These are phyloP conservation scores for Bryopsis sp. DNA, from an alignment of 139 green algal species.

Conservation along the genomic window DNA sequence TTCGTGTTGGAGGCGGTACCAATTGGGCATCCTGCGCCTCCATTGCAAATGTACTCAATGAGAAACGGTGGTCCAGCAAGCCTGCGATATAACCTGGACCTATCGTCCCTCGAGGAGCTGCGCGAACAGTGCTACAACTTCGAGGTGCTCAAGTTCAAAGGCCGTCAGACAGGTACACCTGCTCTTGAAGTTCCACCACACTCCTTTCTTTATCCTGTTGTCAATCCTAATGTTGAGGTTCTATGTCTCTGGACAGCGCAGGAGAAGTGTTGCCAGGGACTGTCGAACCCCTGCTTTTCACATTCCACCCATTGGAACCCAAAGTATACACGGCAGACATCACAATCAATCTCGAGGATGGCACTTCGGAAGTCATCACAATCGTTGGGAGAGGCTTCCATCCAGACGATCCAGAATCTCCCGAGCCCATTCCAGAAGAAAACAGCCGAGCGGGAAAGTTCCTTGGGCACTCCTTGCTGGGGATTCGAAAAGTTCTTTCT, in stretches of 20 bases:
- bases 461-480: no score
- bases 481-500: no score
- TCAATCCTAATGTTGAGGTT: background rate
- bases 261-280: conserved; percentile 22
- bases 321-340: conserved; percentile 26
- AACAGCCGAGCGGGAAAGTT: no score
- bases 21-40: conserved; percentile 42
- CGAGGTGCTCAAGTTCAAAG: conserved; percentile 30
- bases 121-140: conserved; percentile 28
- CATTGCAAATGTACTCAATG: conserved; percentile 36
- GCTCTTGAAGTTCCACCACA: background rate
- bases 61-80: conserved; percentile 37
- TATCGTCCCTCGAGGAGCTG: conserved; percentile 23
- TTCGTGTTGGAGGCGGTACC: conserved; percentile 39
- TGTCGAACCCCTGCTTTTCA: conserved; percentile 19
- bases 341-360: conserved; percentile 28
- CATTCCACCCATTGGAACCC: conserved; percentile 38
- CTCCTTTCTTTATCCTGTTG: conserved; percentile 14
- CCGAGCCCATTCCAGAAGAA: no score
- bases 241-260: conserved; percentile 2
- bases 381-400: no score
- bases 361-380: no score
- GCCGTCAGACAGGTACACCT: background rate
- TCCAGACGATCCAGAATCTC: no score
- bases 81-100: conserved; percentile 39